Conservation (phyloP, 805 yeast genomes). For the Metschnikowia kofuensis region DNA sequence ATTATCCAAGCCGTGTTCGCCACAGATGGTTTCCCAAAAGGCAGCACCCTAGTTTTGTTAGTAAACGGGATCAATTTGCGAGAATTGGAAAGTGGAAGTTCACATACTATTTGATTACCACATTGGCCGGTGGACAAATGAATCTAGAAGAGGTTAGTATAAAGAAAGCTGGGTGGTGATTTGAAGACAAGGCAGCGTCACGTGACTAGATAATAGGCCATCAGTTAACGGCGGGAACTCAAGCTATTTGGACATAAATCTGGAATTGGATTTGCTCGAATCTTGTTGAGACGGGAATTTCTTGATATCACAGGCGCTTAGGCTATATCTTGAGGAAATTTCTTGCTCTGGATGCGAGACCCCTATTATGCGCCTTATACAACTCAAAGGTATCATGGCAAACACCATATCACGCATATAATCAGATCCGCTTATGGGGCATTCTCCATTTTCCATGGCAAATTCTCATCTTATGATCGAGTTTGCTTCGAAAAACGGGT, state of each 20-base stretch:
- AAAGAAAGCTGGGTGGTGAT: not conserved
- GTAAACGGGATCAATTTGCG: conserved; percentile 1
- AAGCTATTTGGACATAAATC: too few relatives aligned
- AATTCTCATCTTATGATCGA: too few relatives aligned
- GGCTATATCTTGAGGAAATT: too few relatives aligned
- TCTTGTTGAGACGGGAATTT: too few relatives aligned
- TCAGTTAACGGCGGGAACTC: not conserved
- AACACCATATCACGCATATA: too few relatives aligned
- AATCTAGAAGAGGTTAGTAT: conserved; percentile 47
- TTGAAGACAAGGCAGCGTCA: not conserved
- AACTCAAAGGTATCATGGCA: too few relatives aligned
- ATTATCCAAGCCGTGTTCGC: conserved; percentile 78
- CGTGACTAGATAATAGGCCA: not conserved
- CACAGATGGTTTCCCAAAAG: conserved; percentile 89
- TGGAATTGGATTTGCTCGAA: too few relatives aligned
- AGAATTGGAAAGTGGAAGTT: not conserved
- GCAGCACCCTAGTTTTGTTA: conserved; percentile 66
- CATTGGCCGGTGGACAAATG: conserved; percentile 98
- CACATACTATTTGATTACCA: conserved; percentile 91
- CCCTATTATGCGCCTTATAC: too few relatives aligned
- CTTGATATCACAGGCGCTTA: too few relatives aligned
- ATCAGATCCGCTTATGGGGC: too few relatives aligned
- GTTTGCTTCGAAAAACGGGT: not conserved
- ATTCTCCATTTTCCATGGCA: too few relatives aligned
- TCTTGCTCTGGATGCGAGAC: too few relatives aligned